Conservation (phyloP, 2,329 filamentous ascomycete species). For the Diplocarpon mali region DNA sequence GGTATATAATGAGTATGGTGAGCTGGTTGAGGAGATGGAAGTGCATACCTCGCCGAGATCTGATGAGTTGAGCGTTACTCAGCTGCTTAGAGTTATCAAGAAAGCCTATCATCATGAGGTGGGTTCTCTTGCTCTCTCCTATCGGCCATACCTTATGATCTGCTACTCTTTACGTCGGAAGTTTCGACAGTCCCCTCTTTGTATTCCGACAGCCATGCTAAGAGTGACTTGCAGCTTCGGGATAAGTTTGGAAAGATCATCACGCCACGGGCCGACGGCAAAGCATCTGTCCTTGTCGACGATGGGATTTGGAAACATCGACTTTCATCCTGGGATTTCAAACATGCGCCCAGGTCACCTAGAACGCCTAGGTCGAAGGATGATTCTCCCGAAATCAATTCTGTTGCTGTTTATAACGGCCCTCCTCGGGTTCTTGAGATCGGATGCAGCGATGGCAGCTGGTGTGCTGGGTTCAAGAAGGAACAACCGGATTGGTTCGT, state of each 20-base stretch:
- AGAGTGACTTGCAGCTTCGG: constrained; percentile 12
- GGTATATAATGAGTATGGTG: constrained; percentile 25
- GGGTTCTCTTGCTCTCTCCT: constrained; percentile 1
- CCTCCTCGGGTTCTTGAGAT: constrained; percentile 23
- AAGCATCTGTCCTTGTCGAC: constrained; percentile 7
- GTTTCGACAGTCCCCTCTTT: background rate
- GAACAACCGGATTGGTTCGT: constrained; percentile 24
- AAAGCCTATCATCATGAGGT: constrained; percentile 24
- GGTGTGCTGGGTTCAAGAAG: constrained; percentile 23
- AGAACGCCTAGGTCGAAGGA: background rate
- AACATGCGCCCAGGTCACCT: constrained; percentile 1
- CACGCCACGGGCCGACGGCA: constrained; percentile 10
- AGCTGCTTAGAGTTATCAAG: constrained; percentile 20
- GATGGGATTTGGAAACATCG: constrained; percentile 9
- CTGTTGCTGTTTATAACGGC: constrained; percentile 10
- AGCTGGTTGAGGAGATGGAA: constrained; percentile 17
- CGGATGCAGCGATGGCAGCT: constrained; percentile 23
- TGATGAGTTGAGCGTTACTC: constrained; percentile 14
- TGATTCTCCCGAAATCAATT: background rate
- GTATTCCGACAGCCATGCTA: background rate
- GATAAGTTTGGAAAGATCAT: constrained; percentile 16
- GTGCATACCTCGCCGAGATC: constrained; percentile 6
- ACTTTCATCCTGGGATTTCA: constrained; percentile 21
- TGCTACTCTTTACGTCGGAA: too few species aligned
- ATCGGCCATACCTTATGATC: too few species aligned